These are phyloP conservation scores for Ustilago nuda DNA, from an alignment of 1,284 basidiomycete species.

Conservation along the genomic window DNA sequence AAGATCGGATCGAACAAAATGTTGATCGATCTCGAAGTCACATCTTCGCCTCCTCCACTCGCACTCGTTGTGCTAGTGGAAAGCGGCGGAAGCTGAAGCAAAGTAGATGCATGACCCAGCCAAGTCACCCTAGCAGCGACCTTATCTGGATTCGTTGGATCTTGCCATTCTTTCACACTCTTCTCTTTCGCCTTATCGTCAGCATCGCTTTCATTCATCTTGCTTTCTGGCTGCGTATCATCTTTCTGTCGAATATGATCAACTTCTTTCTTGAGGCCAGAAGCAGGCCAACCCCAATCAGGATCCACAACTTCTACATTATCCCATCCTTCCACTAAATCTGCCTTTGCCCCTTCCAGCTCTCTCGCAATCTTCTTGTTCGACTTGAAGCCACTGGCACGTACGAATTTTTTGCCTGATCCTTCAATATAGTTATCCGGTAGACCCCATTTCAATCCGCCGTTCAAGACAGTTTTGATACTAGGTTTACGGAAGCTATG, in stretches of 20 bases:
- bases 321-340: constrained; percentile 45
- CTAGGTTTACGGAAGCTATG: constrained; percentile 51
- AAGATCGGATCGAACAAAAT: constrained; percentile 67
- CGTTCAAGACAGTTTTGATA: constrained; percentile 35
- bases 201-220: not conserved
- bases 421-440: constrained; percentile 56
- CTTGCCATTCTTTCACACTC: constrained; percentile 27
- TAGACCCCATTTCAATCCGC: constrained; percentile 61
- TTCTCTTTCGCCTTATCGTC: constrained; percentile 25
- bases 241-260: constrained; percentile 12
- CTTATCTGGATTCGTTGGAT: constrained; percentile 15
- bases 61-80: not conserved
- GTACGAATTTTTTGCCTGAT: constrained; percentile 9
- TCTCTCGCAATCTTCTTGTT: constrained; percentile 25
- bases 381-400: constrained; percentile 30
- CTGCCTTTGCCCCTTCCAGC: constrained; percentile 12
- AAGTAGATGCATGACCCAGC: constrained; percentile 63
- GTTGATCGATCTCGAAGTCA: constrained; percentile 33
- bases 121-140: constrained; percentile 54
- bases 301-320: constrained; percentile 34
- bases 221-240: not conserved
- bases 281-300: constrained; percentile 47
- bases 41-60: not conserved
- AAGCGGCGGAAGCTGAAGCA: constrained; percentile 58
- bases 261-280: constrained; percentile 19